Base-by-base conservation (phyloP, 371 early-diverging fungal species). In the Rhizopus arrhizus region DNA sequence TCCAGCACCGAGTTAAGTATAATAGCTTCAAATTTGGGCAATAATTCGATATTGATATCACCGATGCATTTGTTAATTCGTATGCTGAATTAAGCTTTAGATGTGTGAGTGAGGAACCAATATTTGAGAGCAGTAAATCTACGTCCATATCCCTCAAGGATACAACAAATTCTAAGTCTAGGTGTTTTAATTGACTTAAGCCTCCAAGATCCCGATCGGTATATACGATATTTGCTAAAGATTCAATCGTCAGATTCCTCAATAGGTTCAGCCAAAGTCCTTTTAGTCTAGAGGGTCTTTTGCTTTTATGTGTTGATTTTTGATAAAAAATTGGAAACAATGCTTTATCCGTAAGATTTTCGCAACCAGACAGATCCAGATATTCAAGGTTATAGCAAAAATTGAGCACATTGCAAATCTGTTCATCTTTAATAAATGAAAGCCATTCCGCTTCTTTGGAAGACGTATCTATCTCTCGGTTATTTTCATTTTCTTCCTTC, bases 391-490 rank as follows among this genome's bases (percentile, higher is more conserved):
- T 53, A 10, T 65, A 56, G 32, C 64, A 65, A 22, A 56, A 56
- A 1, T 31, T 15, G 11, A 78, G 3, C 0, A 75, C 62, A 33
- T 33, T 29, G 5, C 34, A 33, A 15, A 70, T 49, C 28, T 74
- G 65, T 0, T 63, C 53, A 3, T 62, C 61, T 0, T 60, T 64
- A 2, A 78, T 73, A 3, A 12, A 28, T 0, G 47, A 40, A 0
- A 79, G 59, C 80, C 80, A 79, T 42, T 75, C 80, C 28, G 73
- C 62, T 43, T 75, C 76, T 48, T 79, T 79, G 31, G 52, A 36
- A 0, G 72, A 67, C 6, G 70, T 74, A 43, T 79, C 69, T 8
- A 76, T 38, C 46, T 75, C 79, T 16, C 45, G 33, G 40, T 69
- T 70, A 56, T 76, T 72, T 50, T 73, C 70, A 13, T 72, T 45